These are phyloP conservation scores for Calonectria hawksworthii DNA, from an alignment of 2,329 filamentous ascomycete species.

Conservation along the genomic window DNA sequence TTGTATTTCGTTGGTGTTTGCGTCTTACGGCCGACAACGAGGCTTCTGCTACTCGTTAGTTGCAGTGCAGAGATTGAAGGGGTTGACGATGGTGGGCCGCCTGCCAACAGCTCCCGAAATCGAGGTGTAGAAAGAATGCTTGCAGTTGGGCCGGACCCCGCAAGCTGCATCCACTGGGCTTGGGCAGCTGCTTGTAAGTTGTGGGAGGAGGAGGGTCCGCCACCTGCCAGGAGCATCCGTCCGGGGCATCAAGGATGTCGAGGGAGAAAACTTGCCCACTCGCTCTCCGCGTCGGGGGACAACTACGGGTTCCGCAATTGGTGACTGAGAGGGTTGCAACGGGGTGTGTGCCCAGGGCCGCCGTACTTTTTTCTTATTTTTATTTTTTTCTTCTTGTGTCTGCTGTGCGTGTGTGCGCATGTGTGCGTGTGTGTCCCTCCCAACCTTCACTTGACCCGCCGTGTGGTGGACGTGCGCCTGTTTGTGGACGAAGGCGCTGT, in stretches of 20 bases:
- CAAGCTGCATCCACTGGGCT: constrained; percentile 11
- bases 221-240: not conserved
- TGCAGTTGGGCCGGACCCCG: constrained; percentile 20
- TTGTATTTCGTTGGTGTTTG: not conserved
- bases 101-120: not conserved
- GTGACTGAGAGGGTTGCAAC: constrained; percentile 6
- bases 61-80: not conserved
- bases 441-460: not conserved
- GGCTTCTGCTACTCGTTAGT: not conserved
- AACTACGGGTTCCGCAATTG: not conserved
- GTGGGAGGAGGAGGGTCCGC: not conserved
- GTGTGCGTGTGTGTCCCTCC: not conserved
- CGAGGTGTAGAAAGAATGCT: not conserved
- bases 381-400: not conserved
- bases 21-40: not conserved
- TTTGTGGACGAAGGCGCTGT: not conserved
- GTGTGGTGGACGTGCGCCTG: not conserved
- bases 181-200: not conserved
- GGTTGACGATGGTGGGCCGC: not conserved
- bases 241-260: not conserved
- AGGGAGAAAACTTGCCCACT: not conserved
- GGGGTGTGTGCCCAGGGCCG: not conserved
- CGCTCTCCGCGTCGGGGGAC: not conserved
- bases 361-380: not conserved
- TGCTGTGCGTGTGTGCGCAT: not conserved